Conservation (phyloP, 257 asterid genomes). For the Penstemon newberryi region DNA sequence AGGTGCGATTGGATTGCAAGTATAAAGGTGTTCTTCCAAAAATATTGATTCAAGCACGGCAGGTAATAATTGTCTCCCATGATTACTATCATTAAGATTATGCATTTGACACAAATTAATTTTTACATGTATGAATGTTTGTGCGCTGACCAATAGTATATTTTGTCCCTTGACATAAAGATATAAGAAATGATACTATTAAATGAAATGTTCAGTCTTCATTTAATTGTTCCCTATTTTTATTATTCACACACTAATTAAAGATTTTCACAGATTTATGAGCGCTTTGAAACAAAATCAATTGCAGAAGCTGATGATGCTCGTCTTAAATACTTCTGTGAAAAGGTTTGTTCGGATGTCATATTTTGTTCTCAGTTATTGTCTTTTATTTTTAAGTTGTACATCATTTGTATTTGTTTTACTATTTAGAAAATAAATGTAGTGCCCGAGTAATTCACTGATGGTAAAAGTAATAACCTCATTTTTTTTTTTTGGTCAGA, state of each 20-base stretch:
- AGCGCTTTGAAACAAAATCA: conserved; percentile 68
- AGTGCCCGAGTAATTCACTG: conserved; percentile 9
- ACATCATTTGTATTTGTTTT: background rate
- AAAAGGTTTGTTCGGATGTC: conserved; percentile 54
- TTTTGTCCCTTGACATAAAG: background rate
- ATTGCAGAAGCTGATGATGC: conserved; percentile 68
- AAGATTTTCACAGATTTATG: conserved; percentile 57
- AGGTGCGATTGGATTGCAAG: conserved; percentile 74
- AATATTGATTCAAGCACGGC: conserved; percentile 66
- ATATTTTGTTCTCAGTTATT: conserved; percentile 16
- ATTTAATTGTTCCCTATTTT: conserved; percentile 17
- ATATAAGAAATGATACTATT: background rate
- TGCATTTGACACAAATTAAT: too few species aligned
- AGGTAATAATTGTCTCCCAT: conserved; percentile 45
- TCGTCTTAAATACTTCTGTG: conserved; percentile 72
- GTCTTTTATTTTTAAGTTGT: background rate
- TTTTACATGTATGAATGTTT: conserved; percentile 3
- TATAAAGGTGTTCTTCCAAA: conserved; percentile 87
- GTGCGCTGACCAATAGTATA: background rate
- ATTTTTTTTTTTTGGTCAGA: conserved; percentile 2
- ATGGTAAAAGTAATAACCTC: background rate
- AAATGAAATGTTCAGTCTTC: background rate
- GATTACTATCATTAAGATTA: background rate
- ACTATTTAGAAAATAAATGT: background rate
- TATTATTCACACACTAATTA: conserved; percentile 19